phyloP scores from a whole-genome alignment of 2,329 filamentous ascomycete species.

The Ceratocystis albifundus region DNA sequence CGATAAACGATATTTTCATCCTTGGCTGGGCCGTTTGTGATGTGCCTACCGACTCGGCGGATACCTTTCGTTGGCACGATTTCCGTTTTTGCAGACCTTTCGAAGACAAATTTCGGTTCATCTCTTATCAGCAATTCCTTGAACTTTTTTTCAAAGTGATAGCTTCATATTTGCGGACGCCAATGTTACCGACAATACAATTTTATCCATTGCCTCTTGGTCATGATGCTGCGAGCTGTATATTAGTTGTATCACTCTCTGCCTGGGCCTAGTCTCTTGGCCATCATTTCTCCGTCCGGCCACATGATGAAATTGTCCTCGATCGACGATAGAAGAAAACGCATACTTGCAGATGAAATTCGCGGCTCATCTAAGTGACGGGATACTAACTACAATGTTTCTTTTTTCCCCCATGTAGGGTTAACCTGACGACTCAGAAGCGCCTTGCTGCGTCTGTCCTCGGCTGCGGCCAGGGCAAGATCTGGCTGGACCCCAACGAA shows the following conservation, averaged over 20 bases:
- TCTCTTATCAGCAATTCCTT: neutral
- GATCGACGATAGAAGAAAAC: constrained; percentile 8
- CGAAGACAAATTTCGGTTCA: neutral
- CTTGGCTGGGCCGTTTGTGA: constrained; percentile 3
- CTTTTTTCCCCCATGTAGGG: constrained; percentile 47
- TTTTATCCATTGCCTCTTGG: neutral
- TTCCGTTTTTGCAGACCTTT: neutral
- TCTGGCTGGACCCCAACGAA: constrained; percentile 99
- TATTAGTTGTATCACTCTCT: neutral
- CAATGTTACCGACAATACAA: neutral
- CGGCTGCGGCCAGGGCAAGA: constrained; percentile 99
- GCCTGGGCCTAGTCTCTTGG: neutral
- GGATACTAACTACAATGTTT: constrained; percentile 23
- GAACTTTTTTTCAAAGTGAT: neutral
- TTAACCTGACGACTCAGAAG: constrained; percentile 99
- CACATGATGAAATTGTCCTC: neutral
- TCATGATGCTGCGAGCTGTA: neutral
- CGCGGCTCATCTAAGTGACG: neutral
- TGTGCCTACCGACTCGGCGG: constrained; percentile 3
- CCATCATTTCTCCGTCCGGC: neutral
- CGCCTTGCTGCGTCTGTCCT: constrained; percentile 97
- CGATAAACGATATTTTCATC: neutral
- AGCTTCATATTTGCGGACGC: neutral
- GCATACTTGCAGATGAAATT: neutral
- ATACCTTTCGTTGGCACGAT: neutral